phyloP scores from a whole-genome alignment of 1,284 basidiomycete genomes.

The Apiotrichum sp. region DNA sequence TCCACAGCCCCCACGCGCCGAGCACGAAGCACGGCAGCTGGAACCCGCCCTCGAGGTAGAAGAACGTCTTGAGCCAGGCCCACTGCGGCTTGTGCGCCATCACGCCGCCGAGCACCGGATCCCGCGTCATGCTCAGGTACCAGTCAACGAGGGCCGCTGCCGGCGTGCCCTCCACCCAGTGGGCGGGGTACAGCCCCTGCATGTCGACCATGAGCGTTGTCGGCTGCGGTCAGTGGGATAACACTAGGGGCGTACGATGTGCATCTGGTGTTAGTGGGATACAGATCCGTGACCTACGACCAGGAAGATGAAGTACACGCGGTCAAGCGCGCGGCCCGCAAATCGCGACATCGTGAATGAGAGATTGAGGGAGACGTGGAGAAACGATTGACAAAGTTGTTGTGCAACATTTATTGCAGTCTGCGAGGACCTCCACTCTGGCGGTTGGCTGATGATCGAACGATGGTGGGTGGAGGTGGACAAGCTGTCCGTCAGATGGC shows the following conservation, averaged over 20 bases:
- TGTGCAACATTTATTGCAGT: no score
- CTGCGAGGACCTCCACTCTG: no score
- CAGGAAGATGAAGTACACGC: conserved; percentile 36
- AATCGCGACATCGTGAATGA: conserved; percentile 20
- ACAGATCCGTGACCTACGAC: conserved; percentile 17
- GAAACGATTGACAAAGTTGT: no score
- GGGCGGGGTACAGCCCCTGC: conserved; percentile 37
- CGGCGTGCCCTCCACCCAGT: conserved; percentile 20
- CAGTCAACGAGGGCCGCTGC: conserved; percentile 27
- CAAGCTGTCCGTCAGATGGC: no score
- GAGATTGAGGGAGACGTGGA: no score
- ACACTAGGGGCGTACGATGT: neutral
- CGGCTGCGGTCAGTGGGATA: neutral
- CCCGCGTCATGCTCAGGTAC: conserved; percentile 33
- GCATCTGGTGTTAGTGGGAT: conserved; percentile 5
- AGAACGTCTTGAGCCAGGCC: conserved; percentile 39
- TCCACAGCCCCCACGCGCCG: conserved; percentile 61
- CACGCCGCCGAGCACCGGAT: conserved; percentile 39
- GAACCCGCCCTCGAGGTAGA: conserved; percentile 52
- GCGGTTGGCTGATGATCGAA: no score
- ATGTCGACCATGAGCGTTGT: conserved; percentile 32
- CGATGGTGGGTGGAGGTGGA: no score
- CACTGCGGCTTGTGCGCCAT: conserved; percentile 15
- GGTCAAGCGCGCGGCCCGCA: conserved; percentile 29
- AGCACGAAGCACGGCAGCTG: conserved; percentile 70